Conservation (phyloP, 768 basidiomycete genomes). For the Lactarius quietus region DNA sequence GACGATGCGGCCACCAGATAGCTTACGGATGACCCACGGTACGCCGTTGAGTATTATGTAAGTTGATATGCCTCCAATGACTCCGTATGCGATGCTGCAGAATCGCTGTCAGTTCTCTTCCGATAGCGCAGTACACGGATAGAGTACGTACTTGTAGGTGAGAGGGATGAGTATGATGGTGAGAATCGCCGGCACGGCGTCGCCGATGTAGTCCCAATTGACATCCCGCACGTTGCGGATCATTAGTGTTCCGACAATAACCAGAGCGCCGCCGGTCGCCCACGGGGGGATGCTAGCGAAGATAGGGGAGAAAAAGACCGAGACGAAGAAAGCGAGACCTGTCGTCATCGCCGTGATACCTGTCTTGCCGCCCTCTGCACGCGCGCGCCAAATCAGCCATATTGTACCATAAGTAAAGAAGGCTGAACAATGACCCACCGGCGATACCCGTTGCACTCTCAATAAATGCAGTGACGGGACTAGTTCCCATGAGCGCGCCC, state of each 20-base stretch:
- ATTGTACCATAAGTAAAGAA: conserved; percentile 22
- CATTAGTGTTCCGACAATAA: conserved; percentile 88
- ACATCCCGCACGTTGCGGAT: conserved; percentile 79
- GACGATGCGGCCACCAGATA: conserved; percentile 53
- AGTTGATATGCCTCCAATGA: conserved; percentile 72
- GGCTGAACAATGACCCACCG: conserved; percentile 36
- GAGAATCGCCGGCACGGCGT: conserved; percentile 83
- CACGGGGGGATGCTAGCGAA: conserved; percentile 84
- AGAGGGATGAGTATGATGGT: conserved; percentile 76
- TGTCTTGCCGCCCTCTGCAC: conserved; percentile 79
- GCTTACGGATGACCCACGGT: conserved; percentile 53
- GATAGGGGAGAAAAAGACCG: conserved; percentile 84
- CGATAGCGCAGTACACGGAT: not conserved
- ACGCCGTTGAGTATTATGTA: conserved; percentile 73
- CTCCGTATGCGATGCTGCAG: conserved; percentile 79
- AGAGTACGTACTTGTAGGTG: conserved; percentile 60
- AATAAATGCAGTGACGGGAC: conserved; percentile 79
- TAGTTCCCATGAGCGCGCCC: conserved; percentile 75
- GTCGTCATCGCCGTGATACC: conserved; percentile 74
- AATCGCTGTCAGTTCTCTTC: conserved; percentile 12
- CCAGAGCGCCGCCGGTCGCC: conserved; percentile 84
- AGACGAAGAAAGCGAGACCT: conserved; percentile 75
- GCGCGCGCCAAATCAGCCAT: conserved; percentile 22
- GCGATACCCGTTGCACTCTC: conserved; percentile 80
- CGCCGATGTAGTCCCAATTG: conserved; percentile 87